These are phyloP conservation scores for Fonsecaea pugnacius DNA, from an alignment of 2,329 filamentous ascomycete genomes.

Conservation along the genomic window DNA sequence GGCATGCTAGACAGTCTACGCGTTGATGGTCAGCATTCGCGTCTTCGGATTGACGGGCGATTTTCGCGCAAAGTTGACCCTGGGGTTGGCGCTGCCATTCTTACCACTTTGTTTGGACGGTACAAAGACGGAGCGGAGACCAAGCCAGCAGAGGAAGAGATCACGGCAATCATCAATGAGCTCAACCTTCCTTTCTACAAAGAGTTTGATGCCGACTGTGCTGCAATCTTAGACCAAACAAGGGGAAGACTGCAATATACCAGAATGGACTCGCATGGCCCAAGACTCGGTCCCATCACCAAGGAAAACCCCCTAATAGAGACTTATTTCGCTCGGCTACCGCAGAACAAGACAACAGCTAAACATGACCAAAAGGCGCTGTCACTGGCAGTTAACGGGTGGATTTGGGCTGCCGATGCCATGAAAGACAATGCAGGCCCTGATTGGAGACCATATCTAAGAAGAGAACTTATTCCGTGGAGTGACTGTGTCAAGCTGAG, in stretches of 20 bases:
- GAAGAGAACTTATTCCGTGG: slow-evolving; percentile 96
- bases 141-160: slow-evolving; percentile 54
- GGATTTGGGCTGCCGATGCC: slow-evolving; percentile 98
- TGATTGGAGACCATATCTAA: slow-evolving; percentile 87
- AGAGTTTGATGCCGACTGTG: slow-evolving; percentile 84
- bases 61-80: slow-evolving; percentile 74
- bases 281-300: slow-evolving; percentile 79
- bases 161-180: slow-evolving; percentile 73
- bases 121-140: slow-evolving; percentile 58
- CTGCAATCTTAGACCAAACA: slow-evolving; percentile 84
- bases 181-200: slow-evolving; percentile 87
- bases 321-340: slow-evolving; percentile 90
- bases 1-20: slow-evolving; percentile 72
- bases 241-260: slow-evolving; percentile 96
- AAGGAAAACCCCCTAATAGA: slow-evolving; percentile 82
- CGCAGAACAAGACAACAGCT: slow-evolving; percentile 74
- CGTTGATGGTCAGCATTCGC: slow-evolving; percentile 76
- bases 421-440: slow-evolving; percentile 92
- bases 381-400: slow-evolving; percentile 91
- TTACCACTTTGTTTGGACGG: slow-evolving; percentile 70
- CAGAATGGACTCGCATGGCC: slow-evolving; percentile 88
- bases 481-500: slow-evolving; percentile 97
- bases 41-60: slow-evolving; percentile 76
- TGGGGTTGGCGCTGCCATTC: slow-evolving; percentile 68
- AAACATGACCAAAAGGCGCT: slow-evolving; percentile 76